A percentile compares a stretch with the other conserved stretches of the same genome.
These are phyloP conservation scores for Fagopyrum esculentum DNA, from an alignment of 148 eudicot species.

Conservation along the genomic window DNA sequence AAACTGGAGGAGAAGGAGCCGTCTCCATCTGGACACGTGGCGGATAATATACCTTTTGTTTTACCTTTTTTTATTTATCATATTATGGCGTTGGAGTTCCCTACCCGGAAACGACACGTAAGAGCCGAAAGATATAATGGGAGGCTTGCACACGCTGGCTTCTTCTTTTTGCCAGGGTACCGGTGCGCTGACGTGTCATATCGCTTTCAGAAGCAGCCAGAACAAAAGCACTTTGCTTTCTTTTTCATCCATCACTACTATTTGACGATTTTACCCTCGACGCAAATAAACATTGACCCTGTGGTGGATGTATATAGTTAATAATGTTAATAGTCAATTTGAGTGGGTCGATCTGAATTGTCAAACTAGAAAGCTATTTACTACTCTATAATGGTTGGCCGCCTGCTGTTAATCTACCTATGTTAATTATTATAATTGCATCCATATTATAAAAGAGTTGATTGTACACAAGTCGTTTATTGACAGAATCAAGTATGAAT, in stretches of 20 bases:
- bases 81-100: neutral
- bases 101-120: conserved; percentile 1
- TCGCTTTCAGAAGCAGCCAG: neutral
- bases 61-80: neutral
- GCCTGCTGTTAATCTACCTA: too few relatives aligned
- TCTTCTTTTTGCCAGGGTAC: neutral
- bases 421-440: too few relatives aligned
- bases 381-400: too few relatives aligned
- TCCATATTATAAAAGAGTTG: too few relatives aligned
- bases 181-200: neutral
- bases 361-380: too few relatives aligned
- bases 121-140: neutral
- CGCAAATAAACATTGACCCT: too few relatives aligned
- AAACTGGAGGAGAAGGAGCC: neutral
- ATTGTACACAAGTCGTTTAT: too few relatives aligned
- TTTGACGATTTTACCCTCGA: neutral
- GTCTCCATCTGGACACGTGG: neutral
- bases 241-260: neutral
- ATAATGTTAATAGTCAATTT: too few relatives aligned
- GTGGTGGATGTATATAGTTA: too few relatives aligned
- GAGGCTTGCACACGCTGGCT: neutral
- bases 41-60: neutral
- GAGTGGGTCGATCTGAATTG: too few relatives aligned
- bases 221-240: neutral
- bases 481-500: too few relatives aligned